These are phyloP conservation scores for Phytophthora rubi DNA, from an alignment of 352 stramenopile genomes.

Conservation along the genomic window DNA sequence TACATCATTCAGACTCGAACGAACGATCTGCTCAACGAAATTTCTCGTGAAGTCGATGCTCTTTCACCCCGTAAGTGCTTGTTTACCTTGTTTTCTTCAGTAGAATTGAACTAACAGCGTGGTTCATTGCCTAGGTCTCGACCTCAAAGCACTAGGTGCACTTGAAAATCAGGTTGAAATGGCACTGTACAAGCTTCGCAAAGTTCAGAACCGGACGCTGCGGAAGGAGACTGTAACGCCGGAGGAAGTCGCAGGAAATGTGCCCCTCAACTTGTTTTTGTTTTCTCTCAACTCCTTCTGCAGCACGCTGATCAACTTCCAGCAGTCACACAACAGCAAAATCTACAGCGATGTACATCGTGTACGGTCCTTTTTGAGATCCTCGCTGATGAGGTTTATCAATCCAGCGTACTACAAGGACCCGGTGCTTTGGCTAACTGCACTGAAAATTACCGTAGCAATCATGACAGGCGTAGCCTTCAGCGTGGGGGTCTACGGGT, in stretches of 20 bases:
- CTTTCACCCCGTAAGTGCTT: slow-evolving; percentile 46
- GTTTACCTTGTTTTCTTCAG: neutral
- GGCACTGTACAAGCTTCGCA: slow-evolving; percentile 62
- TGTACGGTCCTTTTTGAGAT: slow-evolving; percentile 49
- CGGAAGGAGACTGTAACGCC: slow-evolving; percentile 49
- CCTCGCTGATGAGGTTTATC: slow-evolving; percentile 55
- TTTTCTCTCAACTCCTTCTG: slow-evolving; percentile 83
- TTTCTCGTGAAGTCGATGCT: slow-evolving; percentile 58
- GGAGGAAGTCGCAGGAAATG: slow-evolving; percentile 71
- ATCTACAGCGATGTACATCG: slow-evolving; percentile 50
- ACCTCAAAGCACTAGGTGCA: slow-evolving; percentile 47
- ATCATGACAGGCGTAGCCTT: slow-evolving; percentile 73
- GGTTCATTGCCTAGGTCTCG: slow-evolving; percentile 38
- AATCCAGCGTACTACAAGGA: slow-evolving; percentile 48
- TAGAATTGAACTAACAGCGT: neutral
- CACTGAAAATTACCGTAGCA: slow-evolving; percentile 55
- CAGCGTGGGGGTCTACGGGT: slow-evolving; percentile 69
- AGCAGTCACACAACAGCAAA: slow-evolving; percentile 65
- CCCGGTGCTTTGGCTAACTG: slow-evolving; percentile 43
- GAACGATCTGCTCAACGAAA: slow-evolving; percentile 64
- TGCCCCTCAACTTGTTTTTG: slow-evolving; percentile 77
- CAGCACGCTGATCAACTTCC: slow-evolving; percentile 69
- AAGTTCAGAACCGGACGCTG: slow-evolving; percentile 60
- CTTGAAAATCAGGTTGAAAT: slow-evolving; percentile 71
- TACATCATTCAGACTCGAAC: slow-evolving; percentile 77